Conservation (phyloP, 495 filamentous ascomycete genomes). For the Annulohypoxylon bovei region DNA sequence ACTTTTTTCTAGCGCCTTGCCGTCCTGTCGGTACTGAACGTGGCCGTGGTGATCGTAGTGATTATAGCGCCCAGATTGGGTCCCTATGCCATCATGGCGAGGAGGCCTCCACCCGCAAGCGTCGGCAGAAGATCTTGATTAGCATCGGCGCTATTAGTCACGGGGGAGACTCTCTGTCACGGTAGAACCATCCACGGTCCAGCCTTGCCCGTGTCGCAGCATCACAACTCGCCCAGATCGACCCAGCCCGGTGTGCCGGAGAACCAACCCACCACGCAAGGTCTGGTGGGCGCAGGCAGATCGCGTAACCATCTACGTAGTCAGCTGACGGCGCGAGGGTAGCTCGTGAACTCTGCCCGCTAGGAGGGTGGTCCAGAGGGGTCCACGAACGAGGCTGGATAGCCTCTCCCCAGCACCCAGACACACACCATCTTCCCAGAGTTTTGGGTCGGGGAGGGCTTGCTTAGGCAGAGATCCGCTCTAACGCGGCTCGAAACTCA, state of each 20-base stretch:
- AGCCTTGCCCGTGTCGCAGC: slow-evolving; percentile 12
- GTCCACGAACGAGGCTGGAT: slow-evolving; percentile 18
- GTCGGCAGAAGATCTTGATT: background rate
- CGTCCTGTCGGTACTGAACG: background rate
- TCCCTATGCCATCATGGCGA: background rate
- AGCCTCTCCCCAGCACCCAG: background rate
- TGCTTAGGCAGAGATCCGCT: background rate
- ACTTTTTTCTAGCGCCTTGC: background rate
- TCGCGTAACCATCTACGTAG: slow-evolving; percentile 41
- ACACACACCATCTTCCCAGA: slow-evolving; percentile 11
- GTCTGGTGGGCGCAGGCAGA: background rate
- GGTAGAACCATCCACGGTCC: background rate
- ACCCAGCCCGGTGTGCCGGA: slow-evolving; percentile 20
- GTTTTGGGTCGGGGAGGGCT: slow-evolving; percentile 31
- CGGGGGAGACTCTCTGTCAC: background rate
- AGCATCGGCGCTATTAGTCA: background rate
- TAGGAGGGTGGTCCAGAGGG: slow-evolving; percentile 20
- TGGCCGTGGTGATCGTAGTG: background rate
- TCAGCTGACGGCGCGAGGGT: slow-evolving; percentile 33
- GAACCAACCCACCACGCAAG: background rate
- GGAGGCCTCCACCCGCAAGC: slow-evolving; percentile 3
- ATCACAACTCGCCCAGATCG: slow-evolving; percentile 1
- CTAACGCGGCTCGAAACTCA: slow-evolving; percentile 35
- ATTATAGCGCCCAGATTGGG: background rate
- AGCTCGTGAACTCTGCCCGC: slow-evolving; percentile 12